These are phyloP conservation scores for Venturia asperata DNA, from an alignment of 2,329 filamentous ascomycete genomes.

Conservation along the genomic window DNA sequence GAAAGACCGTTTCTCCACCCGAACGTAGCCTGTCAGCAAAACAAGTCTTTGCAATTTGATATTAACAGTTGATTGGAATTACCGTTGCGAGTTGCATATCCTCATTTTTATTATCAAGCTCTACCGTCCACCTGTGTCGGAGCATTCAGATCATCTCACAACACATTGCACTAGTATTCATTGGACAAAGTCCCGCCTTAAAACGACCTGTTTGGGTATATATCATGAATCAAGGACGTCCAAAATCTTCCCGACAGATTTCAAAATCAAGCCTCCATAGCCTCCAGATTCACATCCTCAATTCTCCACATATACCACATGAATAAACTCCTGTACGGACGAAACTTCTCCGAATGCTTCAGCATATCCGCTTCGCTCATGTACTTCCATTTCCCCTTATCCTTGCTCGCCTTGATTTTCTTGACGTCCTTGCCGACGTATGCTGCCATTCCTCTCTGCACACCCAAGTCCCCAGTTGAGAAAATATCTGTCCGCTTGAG, in stretches of 20 bases:
- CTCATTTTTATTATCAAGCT: too few relatives aligned
- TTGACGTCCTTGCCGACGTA: slow-evolving; percentile 75
- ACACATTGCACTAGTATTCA: too few relatives aligned
- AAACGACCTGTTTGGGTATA: too few relatives aligned
- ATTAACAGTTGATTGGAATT: too few relatives aligned
- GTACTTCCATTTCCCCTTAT: slow-evolving; percentile 93
- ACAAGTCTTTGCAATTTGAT: too few relatives aligned
- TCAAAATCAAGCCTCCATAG: slow-evolving; percentile 29
- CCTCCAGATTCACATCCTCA: slow-evolving; percentile 65
- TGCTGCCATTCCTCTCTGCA: slow-evolving; percentile 86
- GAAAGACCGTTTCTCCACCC: too few relatives aligned
- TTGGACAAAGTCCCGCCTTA: too few relatives aligned
- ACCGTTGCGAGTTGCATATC: too few relatives aligned
- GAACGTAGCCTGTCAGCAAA: too few relatives aligned
- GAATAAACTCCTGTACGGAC: slow-evolving; percentile 71
- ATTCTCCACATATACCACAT: slow-evolving; percentile 99
- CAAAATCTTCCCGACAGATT: neutral
- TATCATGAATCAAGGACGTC: neutral
- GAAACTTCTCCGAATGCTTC: slow-evolving; percentile 70
- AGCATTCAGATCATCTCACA: too few relatives aligned
- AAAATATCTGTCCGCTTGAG: slow-evolving; percentile 93
- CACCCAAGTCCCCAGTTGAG: slow-evolving; percentile 81
- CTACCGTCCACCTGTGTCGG: too few relatives aligned
- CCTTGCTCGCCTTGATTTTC: slow-evolving; percentile 66
- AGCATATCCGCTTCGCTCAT: slow-evolving; percentile 92